Conservation (phyloP, 2,329 filamentous ascomycete species). For the Talaromyces sp. region DNA sequence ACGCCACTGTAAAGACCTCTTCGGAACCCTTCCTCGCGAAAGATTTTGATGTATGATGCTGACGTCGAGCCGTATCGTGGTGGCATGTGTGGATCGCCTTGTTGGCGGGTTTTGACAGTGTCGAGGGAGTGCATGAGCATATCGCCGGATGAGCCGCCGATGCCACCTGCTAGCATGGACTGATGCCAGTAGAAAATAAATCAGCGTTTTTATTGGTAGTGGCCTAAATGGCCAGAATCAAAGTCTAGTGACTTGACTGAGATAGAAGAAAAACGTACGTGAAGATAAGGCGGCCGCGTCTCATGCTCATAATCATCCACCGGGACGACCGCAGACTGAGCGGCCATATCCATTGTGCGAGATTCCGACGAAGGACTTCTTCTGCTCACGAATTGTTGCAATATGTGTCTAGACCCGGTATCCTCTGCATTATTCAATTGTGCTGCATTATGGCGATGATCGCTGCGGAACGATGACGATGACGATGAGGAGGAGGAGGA, state of each 20-base stretch:
- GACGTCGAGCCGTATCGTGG: slow-evolving; percentile 90
- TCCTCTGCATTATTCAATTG: slow-evolving; percentile 16
- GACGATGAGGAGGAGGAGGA: slow-evolving; percentile 30
- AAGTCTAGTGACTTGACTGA: background rate
- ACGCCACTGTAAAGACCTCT: slow-evolving; percentile 93
- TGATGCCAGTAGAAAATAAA: slow-evolving; percentile 37
- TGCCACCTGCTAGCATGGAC: slow-evolving; percentile 93
- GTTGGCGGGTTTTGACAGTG: slow-evolving; percentile 96
- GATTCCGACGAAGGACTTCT: background rate
- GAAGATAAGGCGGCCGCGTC: slow-evolving; percentile 61
- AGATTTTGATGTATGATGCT: slow-evolving; percentile 88
- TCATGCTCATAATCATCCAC: slow-evolving; percentile 52
- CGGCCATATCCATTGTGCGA: slow-evolving; percentile 14
- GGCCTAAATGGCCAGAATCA: background rate
- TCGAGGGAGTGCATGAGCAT: slow-evolving; percentile 99
- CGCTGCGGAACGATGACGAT: slow-evolving; percentile 15
- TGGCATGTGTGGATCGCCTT: slow-evolving; percentile 90
- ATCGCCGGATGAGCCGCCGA: slow-evolving; percentile 90
- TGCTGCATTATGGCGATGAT: slow-evolving; percentile 38
- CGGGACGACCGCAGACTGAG: background rate
- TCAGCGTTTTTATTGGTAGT: background rate
- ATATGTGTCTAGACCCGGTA: background rate
- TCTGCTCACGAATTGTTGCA: background rate
- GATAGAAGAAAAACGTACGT: slow-evolving; percentile 51
- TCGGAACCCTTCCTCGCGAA: slow-evolving; percentile 82